These are phyloP conservation scores for Dactylorhiza incarnata DNA, from an alignment of 106 monocot genomes.

Conservation along the genomic window DNA sequence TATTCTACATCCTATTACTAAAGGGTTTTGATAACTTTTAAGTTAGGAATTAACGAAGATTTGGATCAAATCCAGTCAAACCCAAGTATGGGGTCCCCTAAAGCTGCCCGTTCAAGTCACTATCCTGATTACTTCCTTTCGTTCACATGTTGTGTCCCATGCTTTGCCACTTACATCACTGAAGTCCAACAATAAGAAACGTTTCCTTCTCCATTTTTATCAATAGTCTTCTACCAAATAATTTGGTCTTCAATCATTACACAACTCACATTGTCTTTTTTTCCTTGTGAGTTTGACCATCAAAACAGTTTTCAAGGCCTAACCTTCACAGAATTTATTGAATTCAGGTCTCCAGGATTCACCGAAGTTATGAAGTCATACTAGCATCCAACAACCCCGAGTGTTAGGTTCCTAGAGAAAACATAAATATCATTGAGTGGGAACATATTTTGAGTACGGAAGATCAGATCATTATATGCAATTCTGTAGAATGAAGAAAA, in stretches of 20 bases:
- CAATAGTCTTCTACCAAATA: not conserved
- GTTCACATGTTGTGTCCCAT: not conserved
- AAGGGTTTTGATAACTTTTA: not conserved
- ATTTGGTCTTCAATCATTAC: not conserved
- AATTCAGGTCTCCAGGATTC: not conserved
- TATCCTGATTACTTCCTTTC: not conserved
- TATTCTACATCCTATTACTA: not conserved
- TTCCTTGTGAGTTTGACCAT: not conserved
- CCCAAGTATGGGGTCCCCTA: not conserved
- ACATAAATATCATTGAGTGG: not conserved
- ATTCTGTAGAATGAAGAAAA: not conserved
- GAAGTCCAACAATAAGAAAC: no score
- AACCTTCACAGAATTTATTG: not conserved
- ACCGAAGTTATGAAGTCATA: not conserved
- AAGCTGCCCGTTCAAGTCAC: not conserved
- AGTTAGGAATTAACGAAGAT: not conserved
- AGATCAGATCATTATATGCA: not conserved
- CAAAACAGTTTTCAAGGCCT: not conserved
- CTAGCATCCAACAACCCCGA: not conserved
- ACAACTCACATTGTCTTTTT: not conserved
- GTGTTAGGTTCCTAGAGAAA: not conserved
- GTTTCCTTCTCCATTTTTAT: no score
- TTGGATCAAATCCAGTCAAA: not conserved
- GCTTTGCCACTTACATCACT: not conserved
- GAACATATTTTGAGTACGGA: not conserved